Evolutionary conservation across 1,284 basidiomycete genomes (phyloP).

Genomic region (Laetiporus sulphureus): DNA sequence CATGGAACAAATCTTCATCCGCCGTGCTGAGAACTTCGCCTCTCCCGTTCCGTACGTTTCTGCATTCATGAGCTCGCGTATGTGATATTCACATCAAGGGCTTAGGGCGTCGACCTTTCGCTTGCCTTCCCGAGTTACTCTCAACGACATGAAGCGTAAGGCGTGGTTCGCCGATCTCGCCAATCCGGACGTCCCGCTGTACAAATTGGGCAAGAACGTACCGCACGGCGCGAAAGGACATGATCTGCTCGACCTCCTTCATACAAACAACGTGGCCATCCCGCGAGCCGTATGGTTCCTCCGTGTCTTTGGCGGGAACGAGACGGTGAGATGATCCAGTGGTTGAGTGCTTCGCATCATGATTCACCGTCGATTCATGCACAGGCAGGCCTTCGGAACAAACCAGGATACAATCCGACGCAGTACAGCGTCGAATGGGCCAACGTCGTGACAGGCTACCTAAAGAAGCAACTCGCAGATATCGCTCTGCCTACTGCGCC

Average conservation of each 20-base stretch:
- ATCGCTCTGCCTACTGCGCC: slow-evolving; percentile 79
- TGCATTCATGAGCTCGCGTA: too few species aligned
- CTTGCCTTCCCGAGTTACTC: slow-evolving; percentile 82
- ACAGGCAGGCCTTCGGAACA: slow-evolving; percentile 67
- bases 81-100: slow-evolving; percentile 2
- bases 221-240: slow-evolving; percentile 92
- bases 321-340: slow-evolving; percentile 66
- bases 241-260: slow-evolving; percentile 85
- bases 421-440: slow-evolving; percentile 93
- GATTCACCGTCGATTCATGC: too few species aligned
- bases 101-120: slow-evolving; percentile 60
- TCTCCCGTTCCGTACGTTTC: slow-evolving; percentile 55
- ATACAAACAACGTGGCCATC: slow-evolving; percentile 76
- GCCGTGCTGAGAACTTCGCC: slow-evolving; percentile 48
- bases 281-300: slow-evolving; percentile 94
- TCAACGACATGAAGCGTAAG: slow-evolving; percentile 84
- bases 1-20: slow-evolving; percentile 73
- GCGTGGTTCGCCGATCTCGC: slow-evolving; percentile 91
- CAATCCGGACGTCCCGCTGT: slow-evolving; percentile 81
- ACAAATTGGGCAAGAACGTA: slow-evolving; percentile 84
- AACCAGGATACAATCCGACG: slow-evolving; percentile 67
- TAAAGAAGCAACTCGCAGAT: slow-evolving; percentile 85
- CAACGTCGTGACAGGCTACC: slow-evolving; percentile 76
- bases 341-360: too few species aligned
- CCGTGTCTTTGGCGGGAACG: slow-evolving; percentile 90